Evolutionary conservation across 2,329 filamentous ascomycete genomes (phyloP).

Genomic region (Aspergillus sp.): DNA sequence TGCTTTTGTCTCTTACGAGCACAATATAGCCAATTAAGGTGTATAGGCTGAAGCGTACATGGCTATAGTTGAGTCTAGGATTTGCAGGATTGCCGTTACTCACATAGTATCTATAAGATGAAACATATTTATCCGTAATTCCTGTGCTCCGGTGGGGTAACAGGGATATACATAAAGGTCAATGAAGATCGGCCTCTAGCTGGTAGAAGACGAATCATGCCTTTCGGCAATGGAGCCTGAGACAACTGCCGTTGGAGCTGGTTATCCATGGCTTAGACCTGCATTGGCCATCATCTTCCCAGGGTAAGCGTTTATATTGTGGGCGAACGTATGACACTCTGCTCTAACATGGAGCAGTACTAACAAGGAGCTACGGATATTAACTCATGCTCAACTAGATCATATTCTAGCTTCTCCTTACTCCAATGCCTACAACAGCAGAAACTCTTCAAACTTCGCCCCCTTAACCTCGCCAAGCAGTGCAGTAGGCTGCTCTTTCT

Average conservation of each 20-base stretch:
- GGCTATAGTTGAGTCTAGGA: too few relatives aligned
- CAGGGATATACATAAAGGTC: background rate
- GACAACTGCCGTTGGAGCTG: background rate
- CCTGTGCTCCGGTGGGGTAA: background rate
- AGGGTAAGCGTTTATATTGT: background rate
- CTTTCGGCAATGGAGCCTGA: background rate
- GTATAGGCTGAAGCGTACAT: background rate
- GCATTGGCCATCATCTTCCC: background rate
- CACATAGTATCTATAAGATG: too few relatives aligned
- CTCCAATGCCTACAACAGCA: too few relatives aligned
- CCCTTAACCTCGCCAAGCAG: constrained; percentile 3
- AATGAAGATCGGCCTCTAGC: background rate
- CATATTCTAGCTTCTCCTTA: too few relatives aligned
- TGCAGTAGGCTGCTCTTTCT: constrained; percentile 4
- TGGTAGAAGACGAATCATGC: too few relatives aligned
- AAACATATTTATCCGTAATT: background rate
- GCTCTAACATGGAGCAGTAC: too few relatives aligned
- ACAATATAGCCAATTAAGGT: background rate
- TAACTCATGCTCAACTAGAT: too few relatives aligned
- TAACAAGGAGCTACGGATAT: too few relatives aligned
- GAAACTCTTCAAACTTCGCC: background rate
- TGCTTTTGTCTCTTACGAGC: background rate
- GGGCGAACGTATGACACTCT: too few relatives aligned
- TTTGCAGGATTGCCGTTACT: background rate
- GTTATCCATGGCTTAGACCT: background rate